Evolutionary conservation across 176 grass and related monocot genomes (phyloP), one percentile per base, ranked within the genome.

Genomic region (Avena sativa): DNA sequence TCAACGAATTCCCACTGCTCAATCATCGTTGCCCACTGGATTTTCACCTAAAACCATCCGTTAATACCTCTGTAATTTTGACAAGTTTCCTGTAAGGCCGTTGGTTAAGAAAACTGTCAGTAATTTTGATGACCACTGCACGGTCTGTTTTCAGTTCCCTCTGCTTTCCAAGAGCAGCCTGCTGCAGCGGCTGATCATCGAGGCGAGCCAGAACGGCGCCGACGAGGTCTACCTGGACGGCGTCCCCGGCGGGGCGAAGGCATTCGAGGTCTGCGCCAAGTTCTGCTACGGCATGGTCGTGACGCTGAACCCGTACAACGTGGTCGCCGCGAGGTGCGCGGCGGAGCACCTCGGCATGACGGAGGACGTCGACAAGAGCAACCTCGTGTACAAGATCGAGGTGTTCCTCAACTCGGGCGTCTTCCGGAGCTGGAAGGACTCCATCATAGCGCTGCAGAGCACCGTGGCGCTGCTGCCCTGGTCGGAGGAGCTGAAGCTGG

Each of bases 251-350:
- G 94, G 97, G 34, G 64, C 83, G 26, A 88, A 85, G 71, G 67
- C 92, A 2, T 99, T 99, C 36, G 92, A 99, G 49, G 84, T 96
- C 2, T 95, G 94, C 16, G 89, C 94, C 9, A 99, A 99, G 78
- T 99, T 96, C 81, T 99, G 97, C 86, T 99, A 99, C 15, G 94
- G 97, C 71, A 96, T 96, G 84, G 90, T 88, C 30, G 94, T 96
- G 4, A 95, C 92, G 28, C 92, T 99, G 55, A 99, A 93, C 65
- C 91, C 97, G 2, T 88, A 94, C 85, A 99, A 96, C 66, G 94
- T 94, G 4, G 89, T 88, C 0, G 89, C 91, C 0, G 78, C 88
- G 14, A 88, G 93, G 79, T 99, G 94, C 34, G 91, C 94, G 0
- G 92, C 94, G 3, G 90, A 99, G 77, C 90, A 92, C 85, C 97